Base-by-base conservation (phyloP, 2,329 filamentous ascomycete species). In the Nigrograna mackinnonii region DNA sequence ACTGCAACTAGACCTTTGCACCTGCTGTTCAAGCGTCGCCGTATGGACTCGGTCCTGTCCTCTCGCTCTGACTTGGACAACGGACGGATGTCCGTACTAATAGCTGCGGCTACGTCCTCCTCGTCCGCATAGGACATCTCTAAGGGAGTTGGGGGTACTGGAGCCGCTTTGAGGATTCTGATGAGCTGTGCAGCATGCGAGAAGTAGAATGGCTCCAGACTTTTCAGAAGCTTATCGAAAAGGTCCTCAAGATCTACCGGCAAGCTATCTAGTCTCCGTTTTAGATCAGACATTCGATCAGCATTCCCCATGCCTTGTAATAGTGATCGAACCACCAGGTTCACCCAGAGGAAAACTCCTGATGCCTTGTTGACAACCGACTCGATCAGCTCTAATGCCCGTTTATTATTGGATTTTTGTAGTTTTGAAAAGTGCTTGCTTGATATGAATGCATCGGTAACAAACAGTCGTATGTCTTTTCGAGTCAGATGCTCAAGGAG, bases 171-270 rank as follows among this genome's bases (percentile, higher is more conserved):
- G n/a, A n/a, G n/a, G n/a, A n/a, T n/a, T n/a, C n/a, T n/a, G n/a
- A n/a, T n/a, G n/a, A 33, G 16, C 16, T 33, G 31, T 13, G 11
- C n/a, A 13, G 31, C 31, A 33, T 33, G 31, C 31, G n/a, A 9
- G 16, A 33, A 33, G 16, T 33, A 33, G 11, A 13, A 17, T 11
- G 32, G 24, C 3, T 51, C 46, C 22, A 61, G 44, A 6, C 18
- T 44, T 2, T 46, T 20, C 2, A 62, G 32, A 14, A 60, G 56
- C 11, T 47, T 39, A 1, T 40, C 12, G 43, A 53, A 60, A 16
- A 52, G 44, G 5, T 38, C 20, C 20, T 62, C 49, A 3, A 63
- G 34, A 17, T 53, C 55, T 3, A 34, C 6, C 2, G 59, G 60
- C 9, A 57, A 20, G 4, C 19, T 14, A 3, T 44, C 28, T 1